phyloP scores from a whole-genome alignment of 495 filamentous ascomycete genomes.

The Podospora pseudocomata region DNA sequence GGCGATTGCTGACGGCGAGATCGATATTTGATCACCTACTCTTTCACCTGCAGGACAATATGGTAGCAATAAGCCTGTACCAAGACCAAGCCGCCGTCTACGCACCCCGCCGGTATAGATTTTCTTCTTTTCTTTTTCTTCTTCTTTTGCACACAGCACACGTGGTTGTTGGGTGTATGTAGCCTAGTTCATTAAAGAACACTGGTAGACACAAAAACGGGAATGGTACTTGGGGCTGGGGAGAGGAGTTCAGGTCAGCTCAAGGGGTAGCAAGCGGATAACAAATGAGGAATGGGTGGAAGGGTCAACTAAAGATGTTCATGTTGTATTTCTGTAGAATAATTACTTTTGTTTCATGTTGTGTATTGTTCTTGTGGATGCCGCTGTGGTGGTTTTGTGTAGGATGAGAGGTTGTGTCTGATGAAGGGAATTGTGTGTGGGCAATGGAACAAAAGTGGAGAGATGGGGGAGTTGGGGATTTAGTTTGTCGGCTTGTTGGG shows the following conservation, averaged over 20 bases:
- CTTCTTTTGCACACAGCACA: background rate
- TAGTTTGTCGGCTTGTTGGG: too few species aligned
- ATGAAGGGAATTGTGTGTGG: too few species aligned
- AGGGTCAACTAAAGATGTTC: slow-evolving; percentile 7
- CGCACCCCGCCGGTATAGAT: background rate
- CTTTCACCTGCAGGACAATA: background rate
- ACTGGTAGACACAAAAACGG: background rate
- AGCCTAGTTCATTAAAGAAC: background rate
- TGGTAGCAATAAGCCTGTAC: background rate
- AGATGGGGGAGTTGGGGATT: too few species aligned
- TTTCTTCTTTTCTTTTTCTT: background rate
- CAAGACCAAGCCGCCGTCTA: background rate
- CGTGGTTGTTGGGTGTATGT: background rate
- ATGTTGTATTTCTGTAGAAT: slow-evolving; percentile 1
- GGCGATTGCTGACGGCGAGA: slow-evolving; percentile 77
- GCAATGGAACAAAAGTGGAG: too few species aligned
- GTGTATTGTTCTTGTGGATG: background rate
- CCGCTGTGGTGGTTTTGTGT: background rate
- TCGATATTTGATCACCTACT: slow-evolving; percentile 28
- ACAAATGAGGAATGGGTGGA: background rate
- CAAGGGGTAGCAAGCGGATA: background rate
- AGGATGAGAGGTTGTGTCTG: too few species aligned
- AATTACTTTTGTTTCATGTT: background rate
- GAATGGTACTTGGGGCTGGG: background rate
- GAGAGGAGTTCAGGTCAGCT: background rate